A percentile compares a stretch with the other conserved stretches of the same genome.
These are phyloP conservation scores for Silene noctiflora DNA, from an alignment of 179 eudicot genomes.

Conservation along the genomic window DNA sequence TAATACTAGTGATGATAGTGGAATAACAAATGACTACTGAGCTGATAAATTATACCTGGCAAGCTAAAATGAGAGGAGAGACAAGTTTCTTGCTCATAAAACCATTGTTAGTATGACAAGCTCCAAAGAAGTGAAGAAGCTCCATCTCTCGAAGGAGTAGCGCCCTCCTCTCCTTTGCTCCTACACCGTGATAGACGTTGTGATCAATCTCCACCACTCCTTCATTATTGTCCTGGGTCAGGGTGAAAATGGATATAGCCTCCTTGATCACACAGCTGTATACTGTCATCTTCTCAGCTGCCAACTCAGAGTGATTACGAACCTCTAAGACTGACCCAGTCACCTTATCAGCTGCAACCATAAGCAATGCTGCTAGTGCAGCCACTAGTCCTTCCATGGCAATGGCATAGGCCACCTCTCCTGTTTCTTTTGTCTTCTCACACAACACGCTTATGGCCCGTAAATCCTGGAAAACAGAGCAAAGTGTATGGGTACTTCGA, in stretches of 20 bases:
- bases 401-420: slow-evolving; percentile 36
- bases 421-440: slow-evolving; percentile 34
- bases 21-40: too few species aligned
- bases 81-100: slow-evolving; percentile 27
- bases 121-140: slow-evolving; percentile 41
- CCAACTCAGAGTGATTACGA: slow-evolving; percentile 23
- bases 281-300: slow-evolving; percentile 30
- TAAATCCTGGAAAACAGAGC: slow-evolving; percentile 30
- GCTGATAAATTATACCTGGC: slow-evolving; percentile 24
- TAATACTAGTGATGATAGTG: too few species aligned
- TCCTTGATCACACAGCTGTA: slow-evolving; percentile 35
- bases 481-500: neutral
- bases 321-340: slow-evolving; percentile 29
- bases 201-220: slow-evolving; percentile 11
- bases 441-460: slow-evolving; percentile 28
- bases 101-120: slow-evolving; percentile 21
- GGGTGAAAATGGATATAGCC: slow-evolving; percentile 25
- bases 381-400: slow-evolving; percentile 36
- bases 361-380: slow-evolving; percentile 32
- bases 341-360: slow-evolving; percentile 39
- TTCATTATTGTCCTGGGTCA: slow-evolving; percentile 1
- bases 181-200: neutral
- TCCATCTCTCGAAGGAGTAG: slow-evolving; percentile 36
- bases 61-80: slow-evolving; percentile 36
- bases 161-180: slow-evolving; percentile 24